Conservation (phyloP, 192 early-diverging fungal genomes). For the Funneliformis mosseae region DNA sequence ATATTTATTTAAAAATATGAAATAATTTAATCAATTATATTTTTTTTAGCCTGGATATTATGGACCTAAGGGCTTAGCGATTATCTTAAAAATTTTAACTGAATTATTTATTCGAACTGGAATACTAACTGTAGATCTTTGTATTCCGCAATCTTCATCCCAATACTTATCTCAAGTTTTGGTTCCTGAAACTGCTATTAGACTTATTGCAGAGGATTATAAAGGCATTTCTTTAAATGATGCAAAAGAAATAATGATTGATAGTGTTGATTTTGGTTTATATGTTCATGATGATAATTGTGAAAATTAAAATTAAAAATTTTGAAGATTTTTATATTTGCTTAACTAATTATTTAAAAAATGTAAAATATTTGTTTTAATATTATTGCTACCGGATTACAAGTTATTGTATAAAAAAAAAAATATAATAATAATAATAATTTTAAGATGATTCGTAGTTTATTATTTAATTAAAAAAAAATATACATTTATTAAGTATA, state of each 20-base stretch:
- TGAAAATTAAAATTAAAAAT: neutral
- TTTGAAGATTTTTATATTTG: too few relatives aligned
- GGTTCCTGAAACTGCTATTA: slow-evolving; percentile 46
- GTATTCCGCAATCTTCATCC: slow-evolving; percentile 44
- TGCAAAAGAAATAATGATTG: slow-evolving; percentile 40
- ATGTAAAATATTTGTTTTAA: too few relatives aligned
- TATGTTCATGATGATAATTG: slow-evolving; percentile 39
- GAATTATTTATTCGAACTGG: slow-evolving; percentile 40
- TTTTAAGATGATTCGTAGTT: too few relatives aligned
- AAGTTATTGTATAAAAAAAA: too few relatives aligned
- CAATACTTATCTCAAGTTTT: slow-evolving; percentile 56
- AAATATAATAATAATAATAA: too few relatives aligned
- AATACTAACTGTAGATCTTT: slow-evolving; percentile 33
- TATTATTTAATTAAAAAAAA: too few relatives aligned
- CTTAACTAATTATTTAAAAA: too few relatives aligned
- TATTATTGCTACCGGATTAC: too few relatives aligned
- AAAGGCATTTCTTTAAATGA: slow-evolving; percentile 31
- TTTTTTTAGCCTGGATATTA: slow-evolving; percentile 62
- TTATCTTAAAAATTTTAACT: slow-evolving; percentile 40
- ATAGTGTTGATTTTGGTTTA: slow-evolving; percentile 48
- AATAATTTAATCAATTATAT: too few relatives aligned
- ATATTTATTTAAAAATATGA: too few relatives aligned
- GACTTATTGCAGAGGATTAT: slow-evolving; percentile 52
- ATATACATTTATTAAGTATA: too few relatives aligned
- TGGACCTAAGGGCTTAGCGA: slow-evolving; percentile 46